Evolutionary conservation across 148 eudicot species (phyloP).

Genomic region (Amaranthus palmeri): DNA sequence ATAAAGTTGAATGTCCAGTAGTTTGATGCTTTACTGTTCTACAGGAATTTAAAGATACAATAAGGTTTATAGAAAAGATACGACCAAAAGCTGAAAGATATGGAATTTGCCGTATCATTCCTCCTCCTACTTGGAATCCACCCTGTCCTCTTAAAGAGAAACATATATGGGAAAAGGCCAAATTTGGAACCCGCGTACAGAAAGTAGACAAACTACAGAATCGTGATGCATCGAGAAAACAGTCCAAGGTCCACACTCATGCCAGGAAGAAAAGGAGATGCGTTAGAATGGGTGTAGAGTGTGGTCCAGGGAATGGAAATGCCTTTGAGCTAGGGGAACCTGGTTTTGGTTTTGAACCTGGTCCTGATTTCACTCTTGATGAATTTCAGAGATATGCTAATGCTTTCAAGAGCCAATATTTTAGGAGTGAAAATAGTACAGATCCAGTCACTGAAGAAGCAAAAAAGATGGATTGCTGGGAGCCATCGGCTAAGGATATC

Average conservation of each 20-base stretch:
- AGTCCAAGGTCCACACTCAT: slow-evolving; percentile 34
- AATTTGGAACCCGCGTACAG: slow-evolving; percentile 77
- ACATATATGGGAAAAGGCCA: slow-evolving; percentile 67
- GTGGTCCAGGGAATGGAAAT: slow-evolving; percentile 35
- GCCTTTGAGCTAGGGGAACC: slow-evolving; percentile 23
- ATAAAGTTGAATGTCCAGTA: slow-evolving; percentile 5
- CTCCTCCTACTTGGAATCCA: slow-evolving; percentile 92
- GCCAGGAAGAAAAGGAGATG: slow-evolving; percentile 68
- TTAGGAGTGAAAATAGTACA: slow-evolving; percentile 36
- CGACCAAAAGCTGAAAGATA: slow-evolving; percentile 70
- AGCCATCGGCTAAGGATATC: slow-evolving; percentile 68
- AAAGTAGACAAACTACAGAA: slow-evolving; percentile 93
- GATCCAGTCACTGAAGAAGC: slow-evolving; percentile 26
- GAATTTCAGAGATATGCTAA: slow-evolving; percentile 78
- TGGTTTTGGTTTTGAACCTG: slow-evolving; percentile 91
- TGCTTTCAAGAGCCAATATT: slow-evolving; percentile 77
- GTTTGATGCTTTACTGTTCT: slow-evolving; percentile 22
- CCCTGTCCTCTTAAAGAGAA: slow-evolving; percentile 69
- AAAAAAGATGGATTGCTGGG: slow-evolving; percentile 35
- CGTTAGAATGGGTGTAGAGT: slow-evolving; percentile 46
- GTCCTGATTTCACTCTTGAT: slow-evolving; percentile 82
- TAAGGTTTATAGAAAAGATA: slow-evolving; percentile 68
- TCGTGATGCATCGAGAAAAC: slow-evolving; percentile 54
- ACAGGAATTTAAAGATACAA: slow-evolving; percentile 85
- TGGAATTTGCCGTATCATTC: slow-evolving; percentile 94